phyloP scores from a whole-genome alignment of 1,284 basidiomycete species.

The Tylopilus sp. region DNA sequence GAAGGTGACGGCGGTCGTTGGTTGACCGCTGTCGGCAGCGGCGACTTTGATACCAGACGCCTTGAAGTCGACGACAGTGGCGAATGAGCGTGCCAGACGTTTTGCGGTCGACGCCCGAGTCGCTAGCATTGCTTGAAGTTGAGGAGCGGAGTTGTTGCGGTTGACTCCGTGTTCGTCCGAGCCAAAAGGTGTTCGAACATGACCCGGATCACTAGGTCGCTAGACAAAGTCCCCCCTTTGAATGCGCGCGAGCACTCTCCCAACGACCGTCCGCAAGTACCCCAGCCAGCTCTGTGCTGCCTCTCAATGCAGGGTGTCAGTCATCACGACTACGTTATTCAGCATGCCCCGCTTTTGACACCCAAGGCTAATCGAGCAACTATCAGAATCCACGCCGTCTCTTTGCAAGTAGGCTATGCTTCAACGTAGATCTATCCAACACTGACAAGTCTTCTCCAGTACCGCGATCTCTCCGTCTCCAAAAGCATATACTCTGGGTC shows the following conservation, averaged over 20 bases:
- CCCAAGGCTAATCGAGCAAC: slow-evolving; percentile 43
- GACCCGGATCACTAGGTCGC: no score
- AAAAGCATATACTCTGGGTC: slow-evolving; percentile 33
- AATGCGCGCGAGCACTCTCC: slow-evolving; percentile 18
- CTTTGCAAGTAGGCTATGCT: slow-evolving; percentile 39
- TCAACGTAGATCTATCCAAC: not conserved
- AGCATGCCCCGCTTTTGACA: slow-evolving; percentile 30
- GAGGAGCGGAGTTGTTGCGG: slow-evolving; percentile 25
- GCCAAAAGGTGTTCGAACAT: no score
- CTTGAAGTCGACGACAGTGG: slow-evolving; percentile 68
- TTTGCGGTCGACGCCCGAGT: slow-evolving; percentile 56
- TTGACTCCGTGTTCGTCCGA: slow-evolving; percentile 30
- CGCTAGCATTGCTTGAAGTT: slow-evolving; percentile 45
- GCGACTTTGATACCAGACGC: slow-evolving; percentile 79
- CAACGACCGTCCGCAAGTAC: slow-evolving; percentile 34
- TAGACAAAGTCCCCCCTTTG: not conserved
- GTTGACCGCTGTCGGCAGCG: slow-evolving; percentile 74
- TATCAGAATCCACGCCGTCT: slow-evolving; percentile 50
- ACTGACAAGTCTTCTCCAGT: slow-evolving; percentile 27
- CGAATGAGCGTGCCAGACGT: slow-evolving; percentile 66
- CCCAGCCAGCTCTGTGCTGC: slow-evolving; percentile 26
- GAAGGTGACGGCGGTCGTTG: slow-evolving; percentile 82
- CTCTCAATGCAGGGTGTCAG: slow-evolving; percentile 12
- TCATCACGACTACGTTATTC: slow-evolving; percentile 34
- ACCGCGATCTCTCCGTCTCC: slow-evolving; percentile 42